These are phyloP conservation scores for Uronychia setigera DNA, from an alignment of 73 alveolate species.

Conservation along the genomic window DNA sequence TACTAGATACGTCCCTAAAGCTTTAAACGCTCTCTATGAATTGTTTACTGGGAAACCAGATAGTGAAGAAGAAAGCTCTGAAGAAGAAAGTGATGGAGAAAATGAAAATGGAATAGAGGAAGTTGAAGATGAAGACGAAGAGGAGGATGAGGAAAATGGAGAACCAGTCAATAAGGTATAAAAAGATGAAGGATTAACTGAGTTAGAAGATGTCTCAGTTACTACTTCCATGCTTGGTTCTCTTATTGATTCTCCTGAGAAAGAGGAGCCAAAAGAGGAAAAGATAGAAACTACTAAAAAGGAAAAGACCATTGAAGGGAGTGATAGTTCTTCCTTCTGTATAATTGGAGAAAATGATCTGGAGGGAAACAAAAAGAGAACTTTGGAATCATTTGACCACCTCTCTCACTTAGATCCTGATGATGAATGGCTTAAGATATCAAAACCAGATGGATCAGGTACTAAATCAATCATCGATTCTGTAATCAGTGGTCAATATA, in stretches of 20 bases:
- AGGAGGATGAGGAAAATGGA: constrained; percentile 36
- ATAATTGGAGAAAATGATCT: neutral
- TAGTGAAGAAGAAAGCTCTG: constrained; percentile 21
- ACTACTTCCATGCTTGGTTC: too few relatives aligned
- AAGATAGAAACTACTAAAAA: constrained; percentile 11
- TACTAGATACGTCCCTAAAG: constrained; percentile 76
- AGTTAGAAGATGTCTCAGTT: too few relatives aligned
- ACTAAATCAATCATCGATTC: constrained; percentile 49
- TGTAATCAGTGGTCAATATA: neutral
- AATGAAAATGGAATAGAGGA: constrained; percentile 42
- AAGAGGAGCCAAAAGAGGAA: constrained; percentile 23
- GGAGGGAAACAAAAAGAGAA: neutral
- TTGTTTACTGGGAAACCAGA: constrained; percentile 14
- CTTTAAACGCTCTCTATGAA: constrained; percentile 62
- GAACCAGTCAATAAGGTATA: too few relatives aligned
- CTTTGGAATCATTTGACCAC: constrained; percentile 63
- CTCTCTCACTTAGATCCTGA: constrained; percentile 74
- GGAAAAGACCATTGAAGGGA: constrained; percentile 14
- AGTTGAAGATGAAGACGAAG: constrained; percentile 50
- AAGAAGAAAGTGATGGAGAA: constrained; percentile 34
- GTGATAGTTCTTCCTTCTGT: neutral
- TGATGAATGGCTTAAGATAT: constrained; percentile 66
- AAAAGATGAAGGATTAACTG: too few relatives aligned
- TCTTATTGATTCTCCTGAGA: too few relatives aligned
- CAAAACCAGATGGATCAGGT: constrained; percentile 5